A percentile compares a stretch with the other conserved stretches of the same genome.
Conservation (phyloP, 1,139 yeast genomes). For the Suhomyces coccinellae region DNA sequence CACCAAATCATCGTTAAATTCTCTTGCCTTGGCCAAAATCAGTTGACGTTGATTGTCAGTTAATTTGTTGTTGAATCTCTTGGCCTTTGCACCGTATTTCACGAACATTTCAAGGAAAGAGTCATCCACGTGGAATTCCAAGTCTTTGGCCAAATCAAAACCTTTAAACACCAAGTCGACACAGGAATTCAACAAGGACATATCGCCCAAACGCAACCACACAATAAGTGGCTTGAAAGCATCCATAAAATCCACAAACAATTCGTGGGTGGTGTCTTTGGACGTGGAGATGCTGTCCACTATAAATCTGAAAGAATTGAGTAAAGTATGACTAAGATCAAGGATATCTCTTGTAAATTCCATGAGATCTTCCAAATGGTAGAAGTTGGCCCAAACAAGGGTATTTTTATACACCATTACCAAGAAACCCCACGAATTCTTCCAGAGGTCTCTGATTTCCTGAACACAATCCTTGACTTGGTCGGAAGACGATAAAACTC, state of each 20-base stretch:
- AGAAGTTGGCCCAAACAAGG: conserved; percentile 68
- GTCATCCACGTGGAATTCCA: conserved; percentile 48
- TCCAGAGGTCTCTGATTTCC: conserved; percentile 56
- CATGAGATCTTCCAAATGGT: conserved; percentile 57
- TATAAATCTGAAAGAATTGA: conserved; percentile 64
- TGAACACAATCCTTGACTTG: conserved; percentile 10
- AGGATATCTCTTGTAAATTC: conserved; percentile 86
- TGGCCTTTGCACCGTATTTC: conserved; percentile 64
- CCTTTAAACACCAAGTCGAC: conserved; percentile 69
- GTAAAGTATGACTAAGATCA: conserved; percentile 69
- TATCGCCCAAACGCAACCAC: conserved; percentile 83
- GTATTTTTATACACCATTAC: conserved; percentile 69
- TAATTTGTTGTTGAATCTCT: conserved; percentile 63
- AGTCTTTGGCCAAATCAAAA: conserved; percentile 59
- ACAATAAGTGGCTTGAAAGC: conserved; percentile 65
- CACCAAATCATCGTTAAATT: conserved; percentile 53
- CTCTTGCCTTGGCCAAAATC: conserved; percentile 57
- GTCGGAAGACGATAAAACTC: conserved; percentile 31
- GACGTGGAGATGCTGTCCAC: conserved; percentile 29
- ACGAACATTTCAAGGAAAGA: conserved; percentile 55
- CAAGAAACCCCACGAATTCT: conserved; percentile 66
- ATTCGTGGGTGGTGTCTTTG: conserved; percentile 22
- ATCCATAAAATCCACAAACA: conserved; percentile 40
- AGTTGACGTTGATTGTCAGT: conserved; percentile 59
- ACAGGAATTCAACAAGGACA: conserved; percentile 71